These are phyloP conservation scores for Chaetomium globosum DNA, from an alignment of 2,329 filamentous ascomycete species.

Conservation along the genomic window DNA sequence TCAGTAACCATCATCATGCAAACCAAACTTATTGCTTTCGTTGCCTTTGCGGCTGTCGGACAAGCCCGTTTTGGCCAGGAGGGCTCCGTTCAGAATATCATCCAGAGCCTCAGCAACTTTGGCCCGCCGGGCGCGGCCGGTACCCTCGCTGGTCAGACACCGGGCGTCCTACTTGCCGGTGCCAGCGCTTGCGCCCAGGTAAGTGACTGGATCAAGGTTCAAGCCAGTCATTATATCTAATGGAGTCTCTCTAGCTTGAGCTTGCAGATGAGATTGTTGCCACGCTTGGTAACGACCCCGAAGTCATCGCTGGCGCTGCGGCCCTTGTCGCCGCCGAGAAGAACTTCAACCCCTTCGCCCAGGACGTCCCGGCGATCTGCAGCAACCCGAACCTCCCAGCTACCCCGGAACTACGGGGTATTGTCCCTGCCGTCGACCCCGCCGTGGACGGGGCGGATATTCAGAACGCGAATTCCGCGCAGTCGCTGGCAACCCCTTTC, in stretches of 20 bases:
- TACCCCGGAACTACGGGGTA: constrained; percentile 63
- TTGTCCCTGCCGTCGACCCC: constrained; percentile 69
- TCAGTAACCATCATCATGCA: constrained; percentile 50
- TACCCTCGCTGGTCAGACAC: constrained; percentile 64
- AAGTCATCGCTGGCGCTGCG: constrained; percentile 63
- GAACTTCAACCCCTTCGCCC: constrained; percentile 71
- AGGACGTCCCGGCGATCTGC: constrained; percentile 64
- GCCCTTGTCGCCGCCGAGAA: constrained; percentile 68
- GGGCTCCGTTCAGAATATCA: constrained; percentile 58
- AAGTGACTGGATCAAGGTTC: constrained; percentile 16
- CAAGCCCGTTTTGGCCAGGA: constrained; percentile 67
- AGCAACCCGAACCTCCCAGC: constrained; percentile 63
- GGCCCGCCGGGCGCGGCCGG: constrained; percentile 63
- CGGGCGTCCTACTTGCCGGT: constrained; percentile 64
- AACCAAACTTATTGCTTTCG: constrained; percentile 46
- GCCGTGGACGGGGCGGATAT: constrained; percentile 58
- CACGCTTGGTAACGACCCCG: constrained; percentile 61
- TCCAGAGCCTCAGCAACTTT: constrained; percentile 56
- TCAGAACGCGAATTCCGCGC: constrained; percentile 62
- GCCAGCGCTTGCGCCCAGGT: constrained; percentile 68
- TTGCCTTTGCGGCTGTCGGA: constrained; percentile 48
- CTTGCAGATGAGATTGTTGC: constrained; percentile 67
- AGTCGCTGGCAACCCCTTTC: constrained; percentile 58
- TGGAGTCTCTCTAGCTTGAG: constrained; percentile 50
- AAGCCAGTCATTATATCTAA: constrained; percentile 29